phyloP scores from a whole-genome alignment of 805 yeast genomes.

The Clavispora asparagi region DNA sequence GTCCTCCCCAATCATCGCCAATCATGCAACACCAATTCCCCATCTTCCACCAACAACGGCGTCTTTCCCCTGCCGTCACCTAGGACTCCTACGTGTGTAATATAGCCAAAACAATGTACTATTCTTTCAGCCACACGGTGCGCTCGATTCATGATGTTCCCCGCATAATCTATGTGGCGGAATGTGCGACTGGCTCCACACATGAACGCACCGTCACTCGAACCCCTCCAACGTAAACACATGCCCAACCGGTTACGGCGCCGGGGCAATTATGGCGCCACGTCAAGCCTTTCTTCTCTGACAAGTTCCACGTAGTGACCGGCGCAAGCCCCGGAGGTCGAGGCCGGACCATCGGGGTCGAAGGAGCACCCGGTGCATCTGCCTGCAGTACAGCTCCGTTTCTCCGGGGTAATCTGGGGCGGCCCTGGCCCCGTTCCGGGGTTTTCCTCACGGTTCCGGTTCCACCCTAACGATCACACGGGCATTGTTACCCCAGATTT shows the following conservation, averaged over 20 bases:
- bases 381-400: not conserved
- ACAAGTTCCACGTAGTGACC: not conserved
- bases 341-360: not conserved
- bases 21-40: too few relatives aligned
- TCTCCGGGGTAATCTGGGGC: not conserved
- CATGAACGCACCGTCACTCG: too few relatives aligned
- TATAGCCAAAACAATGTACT: not conserved
- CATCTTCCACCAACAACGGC: too few relatives aligned
- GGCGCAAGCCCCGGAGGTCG: not conserved
- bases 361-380: not conserved
- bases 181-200: not conserved
- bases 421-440: constrained; percentile 1
- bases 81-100: not conserved
- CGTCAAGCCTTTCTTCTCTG: too few relatives aligned
- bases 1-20: too few relatives aligned
- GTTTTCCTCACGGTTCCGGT: not conserved
- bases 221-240: too few relatives aligned
- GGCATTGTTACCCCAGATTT: not conserved
- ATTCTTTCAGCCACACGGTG: not conserved
- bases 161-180: not conserved
- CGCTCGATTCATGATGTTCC: not conserved
- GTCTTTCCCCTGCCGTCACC: not conserved
- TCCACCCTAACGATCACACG: not conserved
- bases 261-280: too few relatives aligned
- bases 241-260: too few relatives aligned